Conservation (phyloP, 1,284 basidiomycete genomes). For the Ceratobasidium sp. region DNA sequence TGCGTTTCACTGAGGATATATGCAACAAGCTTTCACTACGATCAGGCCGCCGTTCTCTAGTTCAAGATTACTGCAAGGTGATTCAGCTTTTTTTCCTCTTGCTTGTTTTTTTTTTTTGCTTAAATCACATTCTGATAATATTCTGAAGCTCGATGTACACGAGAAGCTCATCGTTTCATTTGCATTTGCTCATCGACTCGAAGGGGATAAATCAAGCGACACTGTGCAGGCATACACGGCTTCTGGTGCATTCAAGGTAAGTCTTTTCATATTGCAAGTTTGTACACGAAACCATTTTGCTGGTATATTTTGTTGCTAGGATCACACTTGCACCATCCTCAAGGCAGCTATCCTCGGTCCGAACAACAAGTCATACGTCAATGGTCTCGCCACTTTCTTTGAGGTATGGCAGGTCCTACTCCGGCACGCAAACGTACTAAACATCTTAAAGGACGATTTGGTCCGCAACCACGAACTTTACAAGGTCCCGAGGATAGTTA, state of each 20-base stretch:
- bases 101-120: not conserved
- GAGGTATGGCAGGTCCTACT: too few relatives aligned
- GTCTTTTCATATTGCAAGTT: not conserved
- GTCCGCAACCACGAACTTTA: not conserved
- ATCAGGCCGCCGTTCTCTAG: not conserved
- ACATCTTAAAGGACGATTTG: too few relatives aligned
- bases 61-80: slow-evolving; percentile 5
- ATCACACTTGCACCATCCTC: not conserved
- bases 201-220: not conserved
- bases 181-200: not conserved
- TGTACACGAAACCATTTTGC: too few relatives aligned
- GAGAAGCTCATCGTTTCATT: not conserved
- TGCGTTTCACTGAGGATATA: not conserved
- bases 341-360: not conserved
- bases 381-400: too few relatives aligned
- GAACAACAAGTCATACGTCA: slow-evolving; percentile 3
- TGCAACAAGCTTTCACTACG: not conserved
- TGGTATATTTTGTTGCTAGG: too few relatives aligned
- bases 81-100: not conserved
- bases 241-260: not conserved
- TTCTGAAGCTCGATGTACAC: not conserved
- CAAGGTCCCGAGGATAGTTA: not conserved
- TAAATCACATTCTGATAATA: not conserved
- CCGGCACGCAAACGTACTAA: too few relatives aligned
- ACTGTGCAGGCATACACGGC: not conserved